Conservation (phyloP, 2,329 filamentous ascomycete species). For the Apiospora rasikravindrae region DNA sequence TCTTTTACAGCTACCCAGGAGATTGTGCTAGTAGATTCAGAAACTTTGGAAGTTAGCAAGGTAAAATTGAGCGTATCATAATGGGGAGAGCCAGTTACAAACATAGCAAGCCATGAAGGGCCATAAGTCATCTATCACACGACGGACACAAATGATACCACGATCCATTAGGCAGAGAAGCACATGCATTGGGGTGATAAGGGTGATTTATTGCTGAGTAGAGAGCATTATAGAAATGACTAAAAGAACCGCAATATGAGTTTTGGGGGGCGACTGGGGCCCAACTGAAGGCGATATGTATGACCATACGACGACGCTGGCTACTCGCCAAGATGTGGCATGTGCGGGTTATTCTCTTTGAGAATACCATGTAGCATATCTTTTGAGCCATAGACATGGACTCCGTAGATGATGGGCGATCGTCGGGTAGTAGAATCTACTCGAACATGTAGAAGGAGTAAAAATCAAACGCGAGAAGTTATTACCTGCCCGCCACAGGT, state of each 20-base stretch:
- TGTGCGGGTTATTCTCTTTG: not conserved
- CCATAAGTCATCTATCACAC: not conserved
- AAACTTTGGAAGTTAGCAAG: conserved; percentile 79
- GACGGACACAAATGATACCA: conserved; percentile 5
- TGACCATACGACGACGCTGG: not conserved
- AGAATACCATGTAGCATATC: not conserved
- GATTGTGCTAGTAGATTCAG: conserved; percentile 81
- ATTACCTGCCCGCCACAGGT: not conserved
- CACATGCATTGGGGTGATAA: not conserved
- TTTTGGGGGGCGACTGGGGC: not conserved
- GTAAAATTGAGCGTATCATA: conserved; percentile 56
- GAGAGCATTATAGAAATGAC: not conserved
- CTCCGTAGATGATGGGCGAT: not conserved
- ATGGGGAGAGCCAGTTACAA: not conserved
- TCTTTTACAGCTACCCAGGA: conserved; percentile 80
- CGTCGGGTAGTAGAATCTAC: not conserved
- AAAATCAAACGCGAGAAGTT: not conserved
- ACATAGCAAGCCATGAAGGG: not conserved
- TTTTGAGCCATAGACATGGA: not conserved
- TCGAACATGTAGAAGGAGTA: not conserved
- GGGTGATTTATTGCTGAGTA: not conserved
- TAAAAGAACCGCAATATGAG: conserved; percentile 2
- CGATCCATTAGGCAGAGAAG: not conserved
- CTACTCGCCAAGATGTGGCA: not conserved
- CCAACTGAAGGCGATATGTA: not conserved